A percentile compares a stretch with the other conserved stretches of the same genome.
Evolutionary conservation across 2,329 filamentous ascomycete species (phyloP).

Genomic region (Epichloe glyceriae): DNA sequence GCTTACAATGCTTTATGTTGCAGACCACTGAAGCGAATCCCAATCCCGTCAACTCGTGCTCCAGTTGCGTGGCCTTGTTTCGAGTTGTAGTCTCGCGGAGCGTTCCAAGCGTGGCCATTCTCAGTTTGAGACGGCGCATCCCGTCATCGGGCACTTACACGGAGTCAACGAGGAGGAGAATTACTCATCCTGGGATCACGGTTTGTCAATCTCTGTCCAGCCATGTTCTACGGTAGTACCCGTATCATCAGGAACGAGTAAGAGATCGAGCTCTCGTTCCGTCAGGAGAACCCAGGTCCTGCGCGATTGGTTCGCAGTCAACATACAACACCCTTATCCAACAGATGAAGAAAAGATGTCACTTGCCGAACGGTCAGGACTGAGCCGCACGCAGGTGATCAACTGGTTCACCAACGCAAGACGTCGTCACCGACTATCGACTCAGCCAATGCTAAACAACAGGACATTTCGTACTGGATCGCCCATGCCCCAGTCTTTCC

Average conservation of each 20-base stretch:
- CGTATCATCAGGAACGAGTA: slow-evolving; percentile 12
- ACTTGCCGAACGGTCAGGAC: slow-evolving; percentile 28
- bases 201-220: neutral
- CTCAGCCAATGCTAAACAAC: slow-evolving; percentile 15
- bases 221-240: slow-evolving; percentile 1
- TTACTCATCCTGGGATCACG: neutral
- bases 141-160: slow-evolving; percentile 35
- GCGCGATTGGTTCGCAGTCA: slow-evolving; percentile 31
- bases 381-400: slow-evolving; percentile 30
- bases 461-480: slow-evolving; percentile 25
- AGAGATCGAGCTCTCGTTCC: slow-evolving; percentile 25
- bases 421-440: slow-evolving; percentile 29
- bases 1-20: slow-evolving; percentile 35
- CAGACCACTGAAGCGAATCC: slow-evolving; percentile 33
- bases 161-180: slow-evolving; percentile 29
- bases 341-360: slow-evolving; percentile 30
- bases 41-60: slow-evolving; percentile 34
- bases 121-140: slow-evolving; percentile 31
- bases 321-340: slow-evolving; percentile 35
- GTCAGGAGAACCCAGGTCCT: slow-evolving; percentile 31
- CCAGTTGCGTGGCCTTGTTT: slow-evolving; percentile 37
- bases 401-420: slow-evolving; percentile 40
- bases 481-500: slow-evolving; percentile 25
- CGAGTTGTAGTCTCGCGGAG: slow-evolving; percentile 35
- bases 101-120: slow-evolving; percentile 30